These are phyloP conservation scores for Neophaeococcomyces mojaviensis DNA, from an alignment of 2,329 filamentous ascomycete species.

Conservation along the genomic window DNA sequence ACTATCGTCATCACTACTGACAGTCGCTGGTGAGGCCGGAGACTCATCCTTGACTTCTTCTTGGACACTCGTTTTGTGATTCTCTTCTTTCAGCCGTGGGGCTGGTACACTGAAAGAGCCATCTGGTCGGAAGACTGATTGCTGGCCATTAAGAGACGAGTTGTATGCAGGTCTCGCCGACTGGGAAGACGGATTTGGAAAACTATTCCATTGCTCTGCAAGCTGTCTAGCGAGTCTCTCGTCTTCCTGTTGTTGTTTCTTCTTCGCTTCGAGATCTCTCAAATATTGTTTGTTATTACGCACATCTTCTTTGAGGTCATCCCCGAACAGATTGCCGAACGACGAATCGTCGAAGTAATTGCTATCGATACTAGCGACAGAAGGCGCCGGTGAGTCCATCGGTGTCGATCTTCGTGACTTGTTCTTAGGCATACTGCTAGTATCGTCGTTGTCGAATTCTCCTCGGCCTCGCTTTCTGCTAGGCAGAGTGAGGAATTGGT, in stretches of 20 bases:
- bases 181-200: constrained; percentile 9
- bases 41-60: neutral
- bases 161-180: neutral
- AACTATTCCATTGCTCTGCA: constrained; percentile 26
- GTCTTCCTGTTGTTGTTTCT: constrained; percentile 20
- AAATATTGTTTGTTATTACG: constrained; percentile 10
- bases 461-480: constrained; percentile 19
- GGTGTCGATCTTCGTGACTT: constrained; percentile 23
- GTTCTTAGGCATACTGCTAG: constrained; percentile 2
- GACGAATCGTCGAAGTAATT: constrained; percentile 14
- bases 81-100: neutral
- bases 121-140: constrained; percentile 16
- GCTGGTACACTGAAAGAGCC: constrained; percentile 14
- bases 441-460: constrained; percentile 10
- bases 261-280: constrained; percentile 17
- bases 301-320: constrained; percentile 13
- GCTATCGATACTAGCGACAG: constrained; percentile 15
- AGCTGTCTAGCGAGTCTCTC: constrained; percentile 31
- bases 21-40: neutral
- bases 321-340: constrained; percentile 11
- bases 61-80: neutral
- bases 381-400: constrained; percentile 12
- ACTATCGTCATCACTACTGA: constrained; percentile 2
- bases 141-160: constrained; percentile 7
- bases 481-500: neutral